Base-by-base conservation (phyloP, 805 yeast genomes). In the Saccharomycopsis sp. region DNA sequence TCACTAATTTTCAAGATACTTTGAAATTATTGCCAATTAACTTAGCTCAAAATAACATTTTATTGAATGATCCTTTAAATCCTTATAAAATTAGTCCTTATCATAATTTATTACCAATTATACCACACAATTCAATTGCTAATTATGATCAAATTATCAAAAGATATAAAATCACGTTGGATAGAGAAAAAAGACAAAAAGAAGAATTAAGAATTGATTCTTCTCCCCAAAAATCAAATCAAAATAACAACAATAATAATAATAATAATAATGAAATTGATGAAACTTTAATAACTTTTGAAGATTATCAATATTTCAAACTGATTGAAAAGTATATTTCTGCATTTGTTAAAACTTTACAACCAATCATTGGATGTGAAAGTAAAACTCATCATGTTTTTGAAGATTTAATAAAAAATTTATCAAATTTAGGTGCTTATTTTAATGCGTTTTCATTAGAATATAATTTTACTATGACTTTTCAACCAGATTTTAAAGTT, bases 401-500 rank as follows among this genome's bases (percentile, higher is more conserved):
- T 51, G 63, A 74, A 20, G 78, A 80, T 1, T 54, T 79, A 26
- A 73, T 84, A 1, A 62, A 68, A 21, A 85, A 79, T 51, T 68
- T 79, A 44, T 77, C 85, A 0, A 92, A 83, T 47, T 57, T 84
- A n/a, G 95, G 95, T 3, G 82, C 79, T 1, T 66, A 70, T 49
- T 74, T 70, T 52, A 76, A 76, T 48, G 76, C 78, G 1, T 72
- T 76, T 52, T 66, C 76, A 45, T 57, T 76, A 25, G 79, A 76
- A 48, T 62, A 63, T 41, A 51, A 50, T 17, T 37, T 44, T 37
- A 38, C 49, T 4, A 39, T 42, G 50, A 50, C 36, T 31, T 46
- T 46, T 25, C 45, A 46, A 31, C 47, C 48, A 10, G 48, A 45
- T 9, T 45, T 41, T 25, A 28, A 44, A 17, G 28, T 39, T 13